A percentile compares a stretch with the other conserved stretches of the same genome.
Conservation (phyloP, 768 basidiomycete species). For the Butyriboletus loyo region DNA sequence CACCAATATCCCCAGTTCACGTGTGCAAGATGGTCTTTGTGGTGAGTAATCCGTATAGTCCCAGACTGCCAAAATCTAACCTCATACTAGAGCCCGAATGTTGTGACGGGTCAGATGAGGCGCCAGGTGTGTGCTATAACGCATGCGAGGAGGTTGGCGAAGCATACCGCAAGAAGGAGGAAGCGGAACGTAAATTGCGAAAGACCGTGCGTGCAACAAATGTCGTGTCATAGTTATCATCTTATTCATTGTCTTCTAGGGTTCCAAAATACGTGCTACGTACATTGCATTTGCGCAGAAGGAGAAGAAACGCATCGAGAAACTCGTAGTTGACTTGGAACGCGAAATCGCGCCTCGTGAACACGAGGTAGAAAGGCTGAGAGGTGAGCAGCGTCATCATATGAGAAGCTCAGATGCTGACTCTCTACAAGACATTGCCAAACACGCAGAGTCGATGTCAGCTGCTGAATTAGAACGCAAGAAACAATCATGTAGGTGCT, state of each 20-base stretch:
- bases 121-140: slow-evolving; percentile 73
- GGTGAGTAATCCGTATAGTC: slow-evolving; percentile 48
- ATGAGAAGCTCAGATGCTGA: not conserved
- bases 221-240: not conserved
- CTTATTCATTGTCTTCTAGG: slow-evolving; percentile 42
- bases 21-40: slow-evolving; percentile 92
- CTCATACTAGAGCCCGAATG: slow-evolving; percentile 71
- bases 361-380: slow-evolving; percentile 68
- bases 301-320: slow-evolving; percentile 83
- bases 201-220: slow-evolving; percentile 59
- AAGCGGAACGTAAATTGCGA: slow-evolving; percentile 72
- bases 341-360: slow-evolving; percentile 62
- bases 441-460: slow-evolving; percentile 73
- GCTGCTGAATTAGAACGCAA: slow-evolving; percentile 80
- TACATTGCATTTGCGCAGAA: slow-evolving; percentile 87
- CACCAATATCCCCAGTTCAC: slow-evolving; percentile 67
- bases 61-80: slow-evolving; percentile 12
- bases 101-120: slow-evolving; percentile 96
- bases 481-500: slow-evolving; percentile 75
- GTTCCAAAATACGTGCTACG: slow-evolving; percentile 84
- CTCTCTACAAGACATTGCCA: slow-evolving; percentile 61
- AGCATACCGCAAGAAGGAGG: slow-evolving; percentile 59
- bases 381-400: slow-evolving; percentile 45
- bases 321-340: slow-evolving; percentile 48
- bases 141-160: slow-evolving; percentile 74